A percentile compares a stretch with the other conserved stretches of the same genome.
These are phyloP conservation scores for Hypoxylon intermedium DNA, from an alignment of 495 filamentous ascomycete species.

Conservation along the genomic window DNA sequence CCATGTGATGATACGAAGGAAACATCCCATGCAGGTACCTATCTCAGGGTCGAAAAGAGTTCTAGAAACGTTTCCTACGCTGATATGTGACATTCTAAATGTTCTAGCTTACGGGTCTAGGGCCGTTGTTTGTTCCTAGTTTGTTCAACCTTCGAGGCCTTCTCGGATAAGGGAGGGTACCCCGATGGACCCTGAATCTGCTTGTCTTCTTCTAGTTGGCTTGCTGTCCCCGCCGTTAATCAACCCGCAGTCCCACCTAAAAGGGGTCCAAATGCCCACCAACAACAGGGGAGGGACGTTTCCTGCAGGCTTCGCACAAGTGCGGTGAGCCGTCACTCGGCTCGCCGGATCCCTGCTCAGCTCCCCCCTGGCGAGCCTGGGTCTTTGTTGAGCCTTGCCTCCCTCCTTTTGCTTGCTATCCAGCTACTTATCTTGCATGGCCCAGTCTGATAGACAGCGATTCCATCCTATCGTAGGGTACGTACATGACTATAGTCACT, in stretches of 20 bases:
- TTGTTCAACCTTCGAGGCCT: conserved; percentile 13
- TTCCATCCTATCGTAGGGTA: conserved; percentile 9
- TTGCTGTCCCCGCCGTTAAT: conserved; percentile 29
- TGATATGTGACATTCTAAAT: too few relatives aligned
- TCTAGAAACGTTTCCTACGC: too few relatives aligned
- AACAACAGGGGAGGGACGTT: conserved; percentile 17
- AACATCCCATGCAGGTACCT: too few relatives aligned
- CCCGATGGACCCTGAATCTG: conserved; percentile 32
- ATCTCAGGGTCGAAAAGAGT: too few relatives aligned
- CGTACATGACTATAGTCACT: conserved; percentile 5
- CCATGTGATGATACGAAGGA: neutral
- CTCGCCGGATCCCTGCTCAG: conserved; percentile 33
- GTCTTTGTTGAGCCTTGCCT: conserved; percentile 26
- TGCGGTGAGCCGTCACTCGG: conserved; percentile 30
- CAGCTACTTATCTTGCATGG: conserved; percentile 17
- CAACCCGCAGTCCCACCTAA: conserved; percentile 26
- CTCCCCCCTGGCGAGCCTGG: conserved; percentile 4
- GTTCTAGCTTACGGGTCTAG: conserved; percentile 21
- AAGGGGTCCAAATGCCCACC: conserved; percentile 17
- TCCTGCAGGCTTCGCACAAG: conserved; percentile 23
- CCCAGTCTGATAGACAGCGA: conserved; percentile 8
- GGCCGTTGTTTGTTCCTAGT: conserved; percentile 9
- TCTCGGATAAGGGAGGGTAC: conserved; percentile 14
- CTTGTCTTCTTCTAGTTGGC: conserved; percentile 25
- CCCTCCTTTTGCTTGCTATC: conserved; percentile 21